Base-by-base conservation (phyloP, 2,329 filamentous ascomycete species). In the Colletotrichum simmondsii region DNA sequence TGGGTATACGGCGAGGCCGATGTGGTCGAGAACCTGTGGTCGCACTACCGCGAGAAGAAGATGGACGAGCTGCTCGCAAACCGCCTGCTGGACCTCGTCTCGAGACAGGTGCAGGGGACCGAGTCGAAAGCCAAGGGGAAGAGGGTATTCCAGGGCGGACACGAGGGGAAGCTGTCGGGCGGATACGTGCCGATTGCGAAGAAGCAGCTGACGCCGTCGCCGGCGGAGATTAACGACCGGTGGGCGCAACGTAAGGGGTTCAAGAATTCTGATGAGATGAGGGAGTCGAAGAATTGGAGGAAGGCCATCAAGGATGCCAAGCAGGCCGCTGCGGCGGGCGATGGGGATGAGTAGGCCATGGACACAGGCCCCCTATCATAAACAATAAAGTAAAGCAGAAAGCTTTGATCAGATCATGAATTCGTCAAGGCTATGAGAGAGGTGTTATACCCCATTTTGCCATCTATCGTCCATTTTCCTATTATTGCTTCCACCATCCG, bases 21-120 rank as follows among this genome's bases (percentile, higher is more conserved):
- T 52, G 80, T 87, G 75, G 88, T 95, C 75, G 92, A 95, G 76
- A 89, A 92, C 71, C 81, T 97, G 60, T 99, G 97, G 97, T 87
- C 89, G 73, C 85, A 91, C 26, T 99, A 97, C 96, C 90, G 94
- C 72, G 90, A 92, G 79, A 87, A 90, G 66, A 98, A 98, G 86
- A 94, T 98, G 76, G 95, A 98, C 78, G 97, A 98, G 86, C 85
- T 97, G 65, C 86, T 99, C 68, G 91, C 94, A 0, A 92, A 90
- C 72, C 90, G 91, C 76, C 84, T 99, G 63, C 85, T 98, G 72
- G 90, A 94, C 77, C 83, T 92, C 57, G 83, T 90, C 8, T 83
- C 87, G 30, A 77, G 75, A 2, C 86, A 87, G 75, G 64, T 72
- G 11, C 66, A 42, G 32, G 66, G 42, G 0, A 70, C 60, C 0